Percentiles rank a stretch among this genome's conserved stretches.
Evolutionary conservation across 148 eudicot species (phyloP).

Genomic region (Dianthus caryophyllus): DNA sequence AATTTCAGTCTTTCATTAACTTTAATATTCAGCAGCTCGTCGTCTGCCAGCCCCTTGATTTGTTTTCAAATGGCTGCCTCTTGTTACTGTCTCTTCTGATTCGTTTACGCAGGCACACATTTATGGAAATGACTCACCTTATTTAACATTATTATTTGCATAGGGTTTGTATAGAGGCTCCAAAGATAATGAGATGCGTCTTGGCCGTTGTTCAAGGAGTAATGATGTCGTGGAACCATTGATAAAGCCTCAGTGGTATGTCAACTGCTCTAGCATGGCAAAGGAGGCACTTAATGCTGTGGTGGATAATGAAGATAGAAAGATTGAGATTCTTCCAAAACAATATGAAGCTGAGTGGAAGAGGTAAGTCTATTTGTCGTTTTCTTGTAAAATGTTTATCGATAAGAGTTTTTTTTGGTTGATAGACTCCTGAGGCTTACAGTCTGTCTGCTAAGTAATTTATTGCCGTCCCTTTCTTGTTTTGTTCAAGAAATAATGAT

Average conservation of each 20-base stretch:
- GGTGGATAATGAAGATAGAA: conserved; percentile 40
- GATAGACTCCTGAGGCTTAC: not conserved
- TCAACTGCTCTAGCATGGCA: conserved; percentile 69
- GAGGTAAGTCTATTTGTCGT: conserved; percentile 41
- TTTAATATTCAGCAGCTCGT: too few relatives aligned
- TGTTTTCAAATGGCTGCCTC: not conserved
- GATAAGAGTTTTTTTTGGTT: not conserved
- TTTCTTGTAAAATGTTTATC: not conserved
- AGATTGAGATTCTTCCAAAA: conserved; percentile 76
- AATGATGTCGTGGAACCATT: conserved; percentile 89
- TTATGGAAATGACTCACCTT: not conserved
- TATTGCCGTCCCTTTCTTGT: not conserved
- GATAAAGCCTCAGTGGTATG: conserved; percentile 98
- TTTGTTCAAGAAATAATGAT: not conserved
- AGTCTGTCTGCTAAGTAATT: not conserved
- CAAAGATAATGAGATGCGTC: conserved; percentile 85
- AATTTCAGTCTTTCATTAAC: too few relatives aligned
- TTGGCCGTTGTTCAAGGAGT: conserved; percentile 82
- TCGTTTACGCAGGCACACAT: not conserved
- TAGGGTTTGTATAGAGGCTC: conserved; percentile 88
- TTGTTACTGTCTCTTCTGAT: not conserved
- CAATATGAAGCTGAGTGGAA: conserved; percentile 94
- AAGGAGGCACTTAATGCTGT: conserved; percentile 91
- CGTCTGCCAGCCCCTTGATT: not conserved
- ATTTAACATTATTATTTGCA: conserved; percentile 1